Conservation (phyloP, 73 alveolate genomes). For the Paramecium sexaurelia region DNA sequence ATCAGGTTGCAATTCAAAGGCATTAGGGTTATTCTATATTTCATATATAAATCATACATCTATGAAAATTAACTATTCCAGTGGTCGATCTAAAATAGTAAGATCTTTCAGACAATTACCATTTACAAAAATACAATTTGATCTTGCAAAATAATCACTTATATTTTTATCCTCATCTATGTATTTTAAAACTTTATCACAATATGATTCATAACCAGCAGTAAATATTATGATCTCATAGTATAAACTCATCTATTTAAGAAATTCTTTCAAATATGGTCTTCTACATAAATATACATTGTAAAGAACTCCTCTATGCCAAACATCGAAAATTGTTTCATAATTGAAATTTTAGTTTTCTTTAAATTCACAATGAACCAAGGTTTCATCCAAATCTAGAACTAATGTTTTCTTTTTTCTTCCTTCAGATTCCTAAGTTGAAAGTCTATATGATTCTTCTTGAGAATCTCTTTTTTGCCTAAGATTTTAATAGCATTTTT, state of each 20-base stretch:
- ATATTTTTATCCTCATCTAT: conserved; percentile 36
- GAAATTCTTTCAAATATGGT: conserved; percentile 8
- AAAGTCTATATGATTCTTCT: neutral
- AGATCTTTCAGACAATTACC: conserved; percentile 55
- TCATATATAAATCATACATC: neutral
- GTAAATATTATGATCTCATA: conserved; percentile 37
- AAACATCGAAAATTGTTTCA: conserved; percentile 38
- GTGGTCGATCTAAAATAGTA: neutral
- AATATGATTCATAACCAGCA: conserved; percentile 57
- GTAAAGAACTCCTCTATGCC: conserved; percentile 32
- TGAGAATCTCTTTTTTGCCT: neutral
- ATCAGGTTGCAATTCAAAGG: conserved; percentile 44
- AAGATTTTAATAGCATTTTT: neutral
- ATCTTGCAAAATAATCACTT: conserved; percentile 48
- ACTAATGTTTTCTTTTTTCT: conserved; percentile 36
- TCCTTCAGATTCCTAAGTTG: neutral
- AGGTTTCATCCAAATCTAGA: conserved; percentile 60
- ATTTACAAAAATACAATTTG: conserved; percentile 8
- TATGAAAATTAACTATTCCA: conserved; percentile 30
- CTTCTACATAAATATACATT: conserved; percentile 5
- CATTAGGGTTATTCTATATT: conserved; percentile 22
- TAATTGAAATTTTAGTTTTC: conserved; percentile 51
- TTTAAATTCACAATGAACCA: conserved; percentile 49
- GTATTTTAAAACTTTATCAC: conserved; percentile 36
- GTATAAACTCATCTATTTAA: neutral